Percentiles rank a stretch among this genome's conserved stretches.
These are phyloP conservation scores for Limnanthes douglasii DNA, from an alignment of 345 rosid genomes.

Conservation along the genomic window DNA sequence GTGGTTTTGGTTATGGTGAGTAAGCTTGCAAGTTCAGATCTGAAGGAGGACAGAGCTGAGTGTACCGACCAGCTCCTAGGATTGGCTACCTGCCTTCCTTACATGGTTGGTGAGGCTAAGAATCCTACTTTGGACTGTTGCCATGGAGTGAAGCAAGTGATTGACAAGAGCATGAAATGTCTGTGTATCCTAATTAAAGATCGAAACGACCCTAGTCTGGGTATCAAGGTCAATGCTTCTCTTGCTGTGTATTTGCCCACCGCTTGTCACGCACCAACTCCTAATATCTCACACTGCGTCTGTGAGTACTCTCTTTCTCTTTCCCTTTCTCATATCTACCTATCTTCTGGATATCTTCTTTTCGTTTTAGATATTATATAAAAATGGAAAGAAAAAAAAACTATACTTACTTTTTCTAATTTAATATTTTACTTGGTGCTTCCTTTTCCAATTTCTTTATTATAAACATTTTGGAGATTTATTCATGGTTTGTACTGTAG, in stretches of 20 bases:
- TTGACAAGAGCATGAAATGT: conserved; percentile 51
- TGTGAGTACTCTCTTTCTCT: conserved; percentile 17
- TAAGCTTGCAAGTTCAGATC: conserved; percentile 25
- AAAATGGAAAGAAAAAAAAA: no score
- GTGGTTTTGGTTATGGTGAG: conserved; percentile 11
- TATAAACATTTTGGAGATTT: no score
- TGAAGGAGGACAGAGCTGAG: conserved; percentile 47
- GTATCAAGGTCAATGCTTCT: conserved; percentile 41
- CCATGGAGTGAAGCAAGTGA: conserved; percentile 38
- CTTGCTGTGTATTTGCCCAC: conserved; percentile 51
- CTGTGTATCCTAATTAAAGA: conserved; percentile 55
- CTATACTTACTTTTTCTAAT: not conserved
- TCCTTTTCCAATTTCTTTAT: no score
- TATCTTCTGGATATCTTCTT: not conserved
- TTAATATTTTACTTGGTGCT: not conserved
- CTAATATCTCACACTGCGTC: conserved; percentile 43
- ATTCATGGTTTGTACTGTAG: conserved; percentile 24
- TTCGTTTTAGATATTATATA: not conserved
- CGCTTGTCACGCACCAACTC: conserved; percentile 28
- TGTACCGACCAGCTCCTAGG: conserved; percentile 37
- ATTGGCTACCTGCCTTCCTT: conserved; percentile 53
- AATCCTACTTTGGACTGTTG: conserved; percentile 68
- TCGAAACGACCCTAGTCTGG: conserved; percentile 57
- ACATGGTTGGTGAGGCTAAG: conserved; percentile 45
- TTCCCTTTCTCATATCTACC: not conserved